phyloP scores from a whole-genome alignment of 768 basidiomycete genomes.

The Zangia roseola region DNA sequence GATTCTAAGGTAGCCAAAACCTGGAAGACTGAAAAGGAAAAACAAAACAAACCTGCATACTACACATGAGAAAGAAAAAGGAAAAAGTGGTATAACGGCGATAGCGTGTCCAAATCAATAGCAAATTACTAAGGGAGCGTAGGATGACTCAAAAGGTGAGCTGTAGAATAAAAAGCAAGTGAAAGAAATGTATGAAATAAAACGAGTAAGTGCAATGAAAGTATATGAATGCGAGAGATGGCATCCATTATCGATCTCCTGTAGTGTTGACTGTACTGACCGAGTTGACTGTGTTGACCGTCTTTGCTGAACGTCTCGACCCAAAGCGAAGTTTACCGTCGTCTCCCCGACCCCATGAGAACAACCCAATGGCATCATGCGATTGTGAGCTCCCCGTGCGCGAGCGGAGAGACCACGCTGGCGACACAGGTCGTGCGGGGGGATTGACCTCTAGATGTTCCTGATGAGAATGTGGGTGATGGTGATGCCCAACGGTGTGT shows the following conservation, averaged over 20 bases:
- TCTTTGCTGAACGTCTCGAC: conserved; percentile 56
- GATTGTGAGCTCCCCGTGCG: conserved; percentile 72
- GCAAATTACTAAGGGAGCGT: conserved; percentile 34
- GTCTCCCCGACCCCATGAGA: conserved; percentile 64
- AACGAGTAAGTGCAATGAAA: conserved; percentile 7
- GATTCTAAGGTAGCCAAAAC: conserved; percentile 4
- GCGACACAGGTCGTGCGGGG: conserved; percentile 64
- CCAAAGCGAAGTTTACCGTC: conserved; percentile 75
- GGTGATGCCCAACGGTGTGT: conserved; percentile 79
- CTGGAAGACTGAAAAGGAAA: background rate
- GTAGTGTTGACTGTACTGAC: conserved; percentile 12
- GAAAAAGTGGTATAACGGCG: conserved; percentile 9
- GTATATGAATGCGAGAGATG: background rate
- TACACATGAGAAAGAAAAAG: conserved; percentile 24
- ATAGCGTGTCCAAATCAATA: conserved; percentile 19
- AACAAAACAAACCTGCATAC: conserved; percentile 30
- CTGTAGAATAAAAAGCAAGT: conserved; percentile 7
- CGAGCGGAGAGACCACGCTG: conserved; percentile 85
- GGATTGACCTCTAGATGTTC: conserved; percentile 52
- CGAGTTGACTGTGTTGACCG: conserved; percentile 29
- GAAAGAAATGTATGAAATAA: conserved; percentile 1
- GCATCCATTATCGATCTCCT: conserved; percentile 24
- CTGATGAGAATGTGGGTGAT: conserved; percentile 56
- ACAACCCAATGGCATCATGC: conserved; percentile 65
- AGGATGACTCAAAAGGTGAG: conserved; percentile 24